Conservation (phyloP, 257 asterid species). For the Penstemon barbatus region DNA sequence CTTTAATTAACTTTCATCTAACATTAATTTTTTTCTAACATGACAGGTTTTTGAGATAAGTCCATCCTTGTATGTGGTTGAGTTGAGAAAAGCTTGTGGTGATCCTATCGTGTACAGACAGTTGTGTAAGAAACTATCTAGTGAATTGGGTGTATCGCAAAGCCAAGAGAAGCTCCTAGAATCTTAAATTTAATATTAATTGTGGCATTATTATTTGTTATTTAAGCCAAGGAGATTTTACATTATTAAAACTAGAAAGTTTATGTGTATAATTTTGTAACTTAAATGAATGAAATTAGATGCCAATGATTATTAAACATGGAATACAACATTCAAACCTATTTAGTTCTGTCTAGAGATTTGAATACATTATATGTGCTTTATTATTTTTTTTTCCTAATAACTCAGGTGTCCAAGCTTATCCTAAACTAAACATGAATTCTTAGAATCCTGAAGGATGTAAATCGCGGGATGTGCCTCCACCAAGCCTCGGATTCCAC, state of each 20-base stretch:
- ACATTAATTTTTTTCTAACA: slow-evolving; percentile 4
- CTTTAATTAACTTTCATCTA: neutral
- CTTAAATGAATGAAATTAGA: neutral
- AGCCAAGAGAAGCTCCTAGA: slow-evolving; percentile 46
- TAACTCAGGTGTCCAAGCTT: no score
- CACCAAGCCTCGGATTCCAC: no score
- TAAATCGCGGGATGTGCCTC: no score
- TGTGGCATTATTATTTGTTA: neutral
- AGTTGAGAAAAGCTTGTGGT: slow-evolving; percentile 70
- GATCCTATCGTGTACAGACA: slow-evolving; percentile 76
- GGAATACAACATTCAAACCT: neutral
- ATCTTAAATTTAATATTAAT: slow-evolving; percentile 22
- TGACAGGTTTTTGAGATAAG: slow-evolving; percentile 86
- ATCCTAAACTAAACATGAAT: no score
- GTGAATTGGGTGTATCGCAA: slow-evolving; percentile 72
- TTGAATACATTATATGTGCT: no score
- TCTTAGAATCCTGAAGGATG: no score
- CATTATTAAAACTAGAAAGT: neutral
- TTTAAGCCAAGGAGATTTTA: neutral
- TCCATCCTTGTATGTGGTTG: slow-evolving; percentile 80
- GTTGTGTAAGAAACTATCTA: slow-evolving; percentile 77
- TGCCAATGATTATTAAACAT: neutral
- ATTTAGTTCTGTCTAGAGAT: neutral
- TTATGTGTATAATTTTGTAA: neutral
- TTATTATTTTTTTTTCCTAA: no score